phyloP scores from a whole-genome alignment of 208 protist genomes.

The Crithidia bombi region DNA sequence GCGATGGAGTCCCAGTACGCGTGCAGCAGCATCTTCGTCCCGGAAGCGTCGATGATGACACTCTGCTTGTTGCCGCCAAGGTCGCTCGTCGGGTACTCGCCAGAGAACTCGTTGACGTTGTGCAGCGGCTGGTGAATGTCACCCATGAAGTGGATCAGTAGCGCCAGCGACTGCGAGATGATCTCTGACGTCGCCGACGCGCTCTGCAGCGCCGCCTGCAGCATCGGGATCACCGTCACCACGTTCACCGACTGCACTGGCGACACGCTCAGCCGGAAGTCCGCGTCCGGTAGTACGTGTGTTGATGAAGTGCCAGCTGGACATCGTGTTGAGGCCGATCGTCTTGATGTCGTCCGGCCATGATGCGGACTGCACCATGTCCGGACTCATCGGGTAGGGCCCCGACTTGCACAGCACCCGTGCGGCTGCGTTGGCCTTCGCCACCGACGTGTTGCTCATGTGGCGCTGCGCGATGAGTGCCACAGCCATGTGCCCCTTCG shows the following conservation, averaged over 20 bases:
- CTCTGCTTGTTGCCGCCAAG: constrained; percentile 46
- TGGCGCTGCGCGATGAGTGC: constrained; percentile 53
- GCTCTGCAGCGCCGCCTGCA: constrained; percentile 27
- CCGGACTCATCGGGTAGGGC: constrained; percentile 45
- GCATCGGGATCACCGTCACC: constrained; percentile 33
- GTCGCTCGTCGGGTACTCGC: constrained; percentile 45
- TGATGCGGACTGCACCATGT: constrained; percentile 47
- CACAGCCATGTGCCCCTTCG: constrained; percentile 59
- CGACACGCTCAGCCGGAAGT: constrained; percentile 20
- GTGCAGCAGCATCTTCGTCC: constrained; percentile 46
- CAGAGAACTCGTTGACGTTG: constrained; percentile 39
- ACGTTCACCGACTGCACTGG: constrained; percentile 44
- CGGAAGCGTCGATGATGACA: constrained; percentile 25
- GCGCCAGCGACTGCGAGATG: constrained; percentile 28
- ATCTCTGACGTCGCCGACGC: not conserved
- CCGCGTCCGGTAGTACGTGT: constrained; percentile 35
- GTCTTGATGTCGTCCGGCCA: constrained; percentile 62
- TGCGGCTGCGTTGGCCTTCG: constrained; percentile 13
- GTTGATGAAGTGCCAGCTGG: constrained; percentile 59
- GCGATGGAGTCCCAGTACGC: constrained; percentile 63
- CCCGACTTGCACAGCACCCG: constrained; percentile 22
- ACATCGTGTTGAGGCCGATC: constrained; percentile 34
- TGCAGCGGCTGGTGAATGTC: constrained; percentile 51
- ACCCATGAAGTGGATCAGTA: constrained; percentile 64
- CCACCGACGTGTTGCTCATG: constrained; percentile 20